Percentiles rank a stretch among this genome's conserved stretches.
These are phyloP conservation scores for Amanita pallidorosea DNA, from an alignment of 768 basidiomycete genomes.

Conservation along the genomic window DNA sequence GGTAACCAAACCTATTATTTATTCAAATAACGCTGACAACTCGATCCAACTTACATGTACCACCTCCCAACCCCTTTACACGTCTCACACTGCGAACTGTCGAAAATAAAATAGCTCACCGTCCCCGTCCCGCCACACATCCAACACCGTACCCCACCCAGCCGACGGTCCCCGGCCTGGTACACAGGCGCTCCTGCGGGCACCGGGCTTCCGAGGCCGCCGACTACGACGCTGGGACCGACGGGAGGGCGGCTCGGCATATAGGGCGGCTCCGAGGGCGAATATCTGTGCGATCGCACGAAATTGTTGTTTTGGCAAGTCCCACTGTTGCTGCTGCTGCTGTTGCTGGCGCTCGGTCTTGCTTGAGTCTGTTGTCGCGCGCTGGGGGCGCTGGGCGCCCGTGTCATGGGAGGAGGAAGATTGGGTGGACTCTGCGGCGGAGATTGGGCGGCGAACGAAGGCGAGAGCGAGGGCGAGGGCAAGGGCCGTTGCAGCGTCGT, in stretches of 20 bases:
- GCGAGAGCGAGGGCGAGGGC: too few species aligned
- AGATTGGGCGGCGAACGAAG: not conserved
- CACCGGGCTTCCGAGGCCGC: not conserved
- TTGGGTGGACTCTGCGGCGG: constrained; percentile 10
- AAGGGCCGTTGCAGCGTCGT: constrained; percentile 28
- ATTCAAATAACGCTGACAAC: not conserved
- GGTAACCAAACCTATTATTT: too few species aligned
- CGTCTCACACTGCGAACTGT: constrained; percentile 36
- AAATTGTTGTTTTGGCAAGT: not conserved
- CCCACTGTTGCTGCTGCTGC: too few species aligned
- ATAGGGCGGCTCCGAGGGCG: not conserved
- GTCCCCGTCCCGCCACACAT: constrained; percentile 51
- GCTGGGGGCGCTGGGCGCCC: not conserved
- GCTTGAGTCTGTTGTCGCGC: not conserved
- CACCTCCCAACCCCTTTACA: constrained; percentile 61
- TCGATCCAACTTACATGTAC: constrained; percentile 19
- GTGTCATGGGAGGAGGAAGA: not conserved
- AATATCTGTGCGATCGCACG: not conserved
- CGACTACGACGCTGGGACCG: too few species aligned
- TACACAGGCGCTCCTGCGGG: constrained; percentile 37
- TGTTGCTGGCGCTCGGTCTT: too few species aligned
- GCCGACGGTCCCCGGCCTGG: constrained; percentile 53
- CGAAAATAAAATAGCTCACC: constrained; percentile 42
- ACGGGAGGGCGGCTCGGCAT: not conserved
- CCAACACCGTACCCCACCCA: constrained; percentile 61